A percentile compares a stretch with the other conserved stretches of the same genome.
Evolutionary conservation across 805 yeast species (phyloP).

Genomic region (Diddensiella santjacobensis): DNA sequence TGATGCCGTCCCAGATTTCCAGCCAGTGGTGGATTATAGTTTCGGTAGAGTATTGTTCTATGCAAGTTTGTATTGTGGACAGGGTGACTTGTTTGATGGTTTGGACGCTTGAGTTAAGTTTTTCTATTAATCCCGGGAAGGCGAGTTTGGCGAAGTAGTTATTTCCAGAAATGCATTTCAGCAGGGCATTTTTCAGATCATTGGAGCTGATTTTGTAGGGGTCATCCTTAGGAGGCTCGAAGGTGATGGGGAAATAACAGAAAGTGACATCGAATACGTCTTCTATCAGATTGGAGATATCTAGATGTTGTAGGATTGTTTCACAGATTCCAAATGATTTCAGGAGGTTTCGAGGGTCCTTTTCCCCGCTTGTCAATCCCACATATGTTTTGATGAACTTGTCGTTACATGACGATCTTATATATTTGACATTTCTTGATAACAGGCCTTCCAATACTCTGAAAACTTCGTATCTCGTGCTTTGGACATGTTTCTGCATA

Average conservation of each 20-base stretch:
- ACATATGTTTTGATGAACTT: conserved; percentile 54
- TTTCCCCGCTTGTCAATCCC: conserved; percentile 77
- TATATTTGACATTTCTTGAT: conserved; percentile 5
- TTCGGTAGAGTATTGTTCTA: conserved; percentile 47
- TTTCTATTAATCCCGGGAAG: conserved; percentile 65
- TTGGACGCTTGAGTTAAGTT: conserved; percentile 26
- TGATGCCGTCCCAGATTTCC: conserved; percentile 80
- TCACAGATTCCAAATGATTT: conserved; percentile 58
- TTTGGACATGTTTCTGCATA: conserved; percentile 30
- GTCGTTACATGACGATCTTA: conserved; percentile 31
- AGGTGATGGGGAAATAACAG: conserved; percentile 95
- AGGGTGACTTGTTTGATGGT: conserved; percentile 63
- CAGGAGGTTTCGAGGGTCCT: conserved; percentile 86
- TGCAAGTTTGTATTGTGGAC: conserved; percentile 54
- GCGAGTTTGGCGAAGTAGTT: conserved; percentile 65
- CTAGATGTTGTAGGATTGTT: conserved; percentile 41
- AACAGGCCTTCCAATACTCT: conserved; percentile 36
- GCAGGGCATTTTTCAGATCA: conserved; percentile 60
- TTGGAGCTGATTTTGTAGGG: conserved; percentile 76
- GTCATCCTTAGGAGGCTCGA: conserved; percentile 85
- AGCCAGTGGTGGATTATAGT: conserved; percentile 60
- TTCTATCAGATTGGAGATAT: conserved; percentile 44
- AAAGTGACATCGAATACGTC: conserved; percentile 84
- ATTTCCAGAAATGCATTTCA: conserved; percentile 60
- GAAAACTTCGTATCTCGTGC: conserved; percentile 53